These are phyloP conservation scores for Botrytis porri DNA, from an alignment of 2,329 filamentous ascomycete species.

Conservation along the genomic window DNA sequence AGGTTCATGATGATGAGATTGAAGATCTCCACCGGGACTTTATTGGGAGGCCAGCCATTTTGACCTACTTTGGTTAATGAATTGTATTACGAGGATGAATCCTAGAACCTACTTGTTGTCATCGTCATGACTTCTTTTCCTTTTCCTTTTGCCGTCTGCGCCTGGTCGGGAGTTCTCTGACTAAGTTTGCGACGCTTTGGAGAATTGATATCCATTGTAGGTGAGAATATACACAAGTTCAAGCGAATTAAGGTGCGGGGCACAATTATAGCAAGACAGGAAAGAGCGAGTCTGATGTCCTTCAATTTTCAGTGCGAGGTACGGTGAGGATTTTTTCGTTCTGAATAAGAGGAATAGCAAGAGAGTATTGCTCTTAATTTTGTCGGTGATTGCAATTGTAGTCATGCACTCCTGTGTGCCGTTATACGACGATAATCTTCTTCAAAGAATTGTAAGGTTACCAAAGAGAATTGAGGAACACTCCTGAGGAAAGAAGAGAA, in stretches of 20 bases:
- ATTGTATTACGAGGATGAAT: neutral
- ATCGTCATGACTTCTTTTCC: conserved; percentile 3
- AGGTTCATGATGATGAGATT: conserved; percentile 54
- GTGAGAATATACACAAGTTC: neutral
- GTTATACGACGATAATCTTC: neutral
- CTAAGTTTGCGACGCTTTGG: conserved; percentile 32
- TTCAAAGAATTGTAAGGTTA: neutral
- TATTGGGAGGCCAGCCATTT: conserved; percentile 40
- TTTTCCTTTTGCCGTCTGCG: conserved; percentile 17
- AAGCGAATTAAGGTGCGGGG: neutral
- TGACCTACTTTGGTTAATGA: conserved; percentile 10
- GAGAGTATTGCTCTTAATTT: neutral
- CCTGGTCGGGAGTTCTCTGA: conserved; percentile 15
- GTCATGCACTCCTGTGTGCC: neutral
- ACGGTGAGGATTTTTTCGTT: neutral
- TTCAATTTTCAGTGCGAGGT: neutral
- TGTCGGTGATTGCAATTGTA: neutral
- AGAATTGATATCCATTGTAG: conserved; percentile 18
- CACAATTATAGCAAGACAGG: neutral
- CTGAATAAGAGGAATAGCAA: neutral
- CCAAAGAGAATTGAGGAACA: neutral
- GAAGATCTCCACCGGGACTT: conserved; percentile 61
- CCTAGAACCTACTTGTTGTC: neutral
- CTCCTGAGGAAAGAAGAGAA: neutral
- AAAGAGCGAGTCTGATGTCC: neutral